phyloP scores from a whole-genome alignment of 2,329 filamentous ascomycete species.

The Blastomyces gilchristii region DNA sequence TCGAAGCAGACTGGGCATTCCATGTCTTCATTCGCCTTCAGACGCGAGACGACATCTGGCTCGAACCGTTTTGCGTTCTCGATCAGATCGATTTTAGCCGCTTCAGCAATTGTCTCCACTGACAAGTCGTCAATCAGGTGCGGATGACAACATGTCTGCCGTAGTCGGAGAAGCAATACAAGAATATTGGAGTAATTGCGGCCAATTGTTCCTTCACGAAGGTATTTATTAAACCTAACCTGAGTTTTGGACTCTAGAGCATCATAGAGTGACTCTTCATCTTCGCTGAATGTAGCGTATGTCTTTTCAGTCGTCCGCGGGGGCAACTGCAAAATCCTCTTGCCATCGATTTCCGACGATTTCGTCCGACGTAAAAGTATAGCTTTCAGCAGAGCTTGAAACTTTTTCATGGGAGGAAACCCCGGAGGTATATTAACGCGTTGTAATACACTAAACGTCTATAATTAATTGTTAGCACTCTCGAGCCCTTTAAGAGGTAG shows the following conservation, averaged over 20 bases:
- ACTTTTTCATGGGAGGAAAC: conserved; percentile 51
- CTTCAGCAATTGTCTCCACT: conserved; percentile 38
- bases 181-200: conserved; percentile 71
- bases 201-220: conserved; percentile 56
- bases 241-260: conserved; percentile 57
- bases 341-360: conserved; percentile 64
- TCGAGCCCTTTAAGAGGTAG: too few relatives aligned
- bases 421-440: conserved; percentile 23
- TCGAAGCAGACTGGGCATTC: conserved; percentile 81
- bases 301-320: conserved; percentile 52
- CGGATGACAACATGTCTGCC: conserved; percentile 71
- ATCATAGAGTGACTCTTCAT: conserved; percentile 55
- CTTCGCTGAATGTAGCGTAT: conserved; percentile 55
- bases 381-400: conserved; percentile 67
- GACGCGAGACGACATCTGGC: conserved; percentile 52
- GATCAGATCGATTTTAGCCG: conserved; percentile 47
- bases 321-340: conserved; percentile 61
- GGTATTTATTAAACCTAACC: conserved; percentile 65
- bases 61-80: conserved; percentile 53
- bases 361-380: conserved; percentile 78
- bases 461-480: not conserved
- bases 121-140: conserved; percentile 59
- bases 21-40: conserved; percentile 53
- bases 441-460: conserved; percentile 47
- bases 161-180: conserved; percentile 66